Base-by-base conservation (phyloP, 192 early-diverging fungal genomes). In the Entrophospora sp. region DNA sequence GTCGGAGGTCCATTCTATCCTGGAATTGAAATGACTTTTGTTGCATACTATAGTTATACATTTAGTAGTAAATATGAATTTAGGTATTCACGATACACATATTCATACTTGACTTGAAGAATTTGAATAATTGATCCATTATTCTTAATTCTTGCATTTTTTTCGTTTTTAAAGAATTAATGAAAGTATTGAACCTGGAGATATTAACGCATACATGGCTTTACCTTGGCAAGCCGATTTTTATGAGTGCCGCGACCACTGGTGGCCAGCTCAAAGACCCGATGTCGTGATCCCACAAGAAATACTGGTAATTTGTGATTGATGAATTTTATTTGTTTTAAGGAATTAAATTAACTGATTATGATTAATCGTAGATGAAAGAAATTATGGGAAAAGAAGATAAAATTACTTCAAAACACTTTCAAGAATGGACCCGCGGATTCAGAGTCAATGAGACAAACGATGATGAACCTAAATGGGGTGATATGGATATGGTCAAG, bases 11-110 rank as follows among this genome's bases (percentile, higher is more conserved):
- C 48, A 51, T 51, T 51, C 48, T 51, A 20, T 51, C 48, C 48
- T 51, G 48, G 48, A 51, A 51, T 51, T 51, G 48, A 51, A 51
- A 51, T 51, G 48, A n/a, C 48, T n/a, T 51, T 20, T 51, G 14
- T 51, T 5, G 48, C 48, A 7, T 51, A 51, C 18, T 5, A 51
- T n/a, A 51, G 20, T 6, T 10, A 51, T 51, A 51, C 48, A 51
- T 51, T 51, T 51, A 5, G 18, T 51, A 25, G 18, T 6, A 20
- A 51, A 20, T 51, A 51, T 51, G 48, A 51, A 6, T 51, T 51
- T 22, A 51, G 48, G 48, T 51, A 25, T 20, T 5, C 48, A 9
- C 14, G 38, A 40, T 40, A 14, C 38, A 40, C 6, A 40, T 6
- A 9, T 9, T 40, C 38, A 40, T 40, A 51, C n/a, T n/a, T n/a